phyloP scores from a whole-genome alignment of 306 rosid genomes.

The Quercus bicolor region DNA sequence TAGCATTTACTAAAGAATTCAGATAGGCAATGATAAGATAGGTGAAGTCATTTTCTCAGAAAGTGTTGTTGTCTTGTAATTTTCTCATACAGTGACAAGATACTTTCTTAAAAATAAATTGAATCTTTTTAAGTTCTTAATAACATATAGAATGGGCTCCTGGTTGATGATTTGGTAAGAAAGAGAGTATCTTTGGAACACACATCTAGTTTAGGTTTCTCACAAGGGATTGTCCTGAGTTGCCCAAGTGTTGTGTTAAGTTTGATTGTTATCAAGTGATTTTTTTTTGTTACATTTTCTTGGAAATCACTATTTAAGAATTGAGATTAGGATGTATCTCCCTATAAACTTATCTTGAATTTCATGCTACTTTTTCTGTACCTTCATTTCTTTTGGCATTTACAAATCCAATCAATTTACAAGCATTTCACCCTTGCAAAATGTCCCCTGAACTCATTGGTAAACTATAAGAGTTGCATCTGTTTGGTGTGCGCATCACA shows the following conservation, averaged over 20 bases:
- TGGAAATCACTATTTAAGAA: neutral
- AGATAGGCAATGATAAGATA: neutral
- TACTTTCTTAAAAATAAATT: neutral
- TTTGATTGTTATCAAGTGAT: neutral
- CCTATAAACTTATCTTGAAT: neutral
- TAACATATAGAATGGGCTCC: no score
- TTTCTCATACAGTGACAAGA: no score
- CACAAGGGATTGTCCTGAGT: neutral
- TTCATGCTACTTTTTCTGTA: neutral
- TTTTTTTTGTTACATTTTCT: no score
- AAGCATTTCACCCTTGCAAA: neutral
- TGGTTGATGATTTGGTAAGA: no score
- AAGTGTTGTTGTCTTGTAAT: neutral
- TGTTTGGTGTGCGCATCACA: neutral
- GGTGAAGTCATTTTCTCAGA: neutral
- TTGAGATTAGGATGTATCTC: neutral
- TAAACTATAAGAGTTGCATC: neutral
- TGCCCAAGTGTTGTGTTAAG: neutral
- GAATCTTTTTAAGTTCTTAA: no score
- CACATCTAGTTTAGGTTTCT: neutral
- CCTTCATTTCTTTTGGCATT: neutral
- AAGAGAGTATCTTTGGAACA: no score
- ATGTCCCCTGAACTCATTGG: neutral
- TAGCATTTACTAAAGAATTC: neutral
- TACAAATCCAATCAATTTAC: neutral